Conservation (phyloP, 371 early-diverging fungal species). For the Funneliformis caledonium region DNA sequence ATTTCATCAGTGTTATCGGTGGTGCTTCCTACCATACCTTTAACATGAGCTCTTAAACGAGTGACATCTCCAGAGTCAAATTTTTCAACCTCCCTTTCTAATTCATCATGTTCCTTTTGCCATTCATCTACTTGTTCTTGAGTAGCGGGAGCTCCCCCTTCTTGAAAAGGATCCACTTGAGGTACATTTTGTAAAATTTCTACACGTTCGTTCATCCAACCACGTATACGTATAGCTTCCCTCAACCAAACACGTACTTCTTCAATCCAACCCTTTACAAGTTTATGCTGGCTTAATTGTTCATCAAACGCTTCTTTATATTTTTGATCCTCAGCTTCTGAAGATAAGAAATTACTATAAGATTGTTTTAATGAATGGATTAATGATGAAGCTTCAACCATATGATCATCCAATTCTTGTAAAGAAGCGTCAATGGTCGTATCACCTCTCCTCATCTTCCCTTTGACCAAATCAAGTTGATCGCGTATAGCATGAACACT, state of each 20-base stretch:
- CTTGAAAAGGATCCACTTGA: constrained; percentile 48
- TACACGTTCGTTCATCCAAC: constrained; percentile 55
- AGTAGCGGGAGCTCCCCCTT: constrained; percentile 41
- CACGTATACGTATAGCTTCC: constrained; percentile 54
- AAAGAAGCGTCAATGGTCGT: constrained; percentile 39
- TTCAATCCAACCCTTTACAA: constrained; percentile 56
- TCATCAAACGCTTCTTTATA: constrained; percentile 18
- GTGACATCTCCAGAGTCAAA: constrained; percentile 61
- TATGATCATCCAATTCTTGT: constrained; percentile 38
- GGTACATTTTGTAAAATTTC: constrained; percentile 46
- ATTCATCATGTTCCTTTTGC: constrained; percentile 47
- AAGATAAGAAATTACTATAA: not conserved
- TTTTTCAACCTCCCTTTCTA: constrained; percentile 55
- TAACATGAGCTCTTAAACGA: constrained; percentile 59
- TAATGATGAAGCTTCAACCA: constrained; percentile 18
- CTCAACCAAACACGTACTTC: constrained; percentile 58
- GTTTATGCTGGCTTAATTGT: constrained; percentile 40
- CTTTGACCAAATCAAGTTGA: constrained; percentile 35
- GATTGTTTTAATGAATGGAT: not conserved
- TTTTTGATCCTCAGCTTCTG: constrained; percentile 22
- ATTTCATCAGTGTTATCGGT: constrained; percentile 49
- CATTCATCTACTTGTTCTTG: constrained; percentile 47
- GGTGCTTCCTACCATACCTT: constrained; percentile 50
- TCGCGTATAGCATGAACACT: constrained; percentile 20
- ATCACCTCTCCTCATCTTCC: constrained; percentile 30